Percentiles rank a stretch among this genome's conserved stretches.
Conservation (phyloP, 805 yeast genomes). For the Teunomyces gatunensis region DNA sequence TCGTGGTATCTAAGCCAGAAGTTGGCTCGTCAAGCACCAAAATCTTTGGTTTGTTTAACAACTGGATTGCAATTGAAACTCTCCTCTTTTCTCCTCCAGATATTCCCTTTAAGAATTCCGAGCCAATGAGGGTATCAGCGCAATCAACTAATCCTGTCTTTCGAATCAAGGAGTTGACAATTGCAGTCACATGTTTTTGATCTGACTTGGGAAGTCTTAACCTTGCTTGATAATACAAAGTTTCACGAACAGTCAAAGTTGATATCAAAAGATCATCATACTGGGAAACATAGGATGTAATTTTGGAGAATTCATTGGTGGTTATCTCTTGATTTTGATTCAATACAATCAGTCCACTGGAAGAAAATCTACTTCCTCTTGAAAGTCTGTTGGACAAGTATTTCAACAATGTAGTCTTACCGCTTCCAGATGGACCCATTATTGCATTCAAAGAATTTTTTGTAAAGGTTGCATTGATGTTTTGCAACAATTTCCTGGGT, state of each 20-base stretch:
- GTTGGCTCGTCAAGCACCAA: constrained; percentile 28
- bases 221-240: constrained; percentile 23
- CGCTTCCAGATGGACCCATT: constrained; percentile 49
- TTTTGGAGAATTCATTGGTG: constrained; percentile 14
- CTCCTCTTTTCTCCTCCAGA: constrained; percentile 29
- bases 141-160: constrained; percentile 24
- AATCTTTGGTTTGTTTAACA: constrained; percentile 22
- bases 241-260: constrained; percentile 25
- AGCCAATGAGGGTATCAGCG: constrained; percentile 26
- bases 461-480: constrained; percentile 29
- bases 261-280: constrained; percentile 22
- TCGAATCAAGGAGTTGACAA: constrained; percentile 17
- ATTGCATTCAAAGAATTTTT: constrained; percentile 38
- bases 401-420: constrained; percentile 41
- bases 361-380: constrained; percentile 11
- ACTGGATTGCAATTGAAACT: constrained; percentile 26
- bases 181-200: constrained; percentile 15
- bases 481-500: constrained; percentile 20
- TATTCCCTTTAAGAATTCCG: constrained; percentile 20
- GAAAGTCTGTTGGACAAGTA: constrained; percentile 21
- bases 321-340: constrained; percentile 15
- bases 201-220: constrained; percentile 19
- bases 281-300: constrained; percentile 25
- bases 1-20: constrained; percentile 26
- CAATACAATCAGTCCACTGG: constrained; percentile 14